Base-by-base conservation (phyloP, 192 early-diverging fungal species). In the Coemansia sp. region DNA sequence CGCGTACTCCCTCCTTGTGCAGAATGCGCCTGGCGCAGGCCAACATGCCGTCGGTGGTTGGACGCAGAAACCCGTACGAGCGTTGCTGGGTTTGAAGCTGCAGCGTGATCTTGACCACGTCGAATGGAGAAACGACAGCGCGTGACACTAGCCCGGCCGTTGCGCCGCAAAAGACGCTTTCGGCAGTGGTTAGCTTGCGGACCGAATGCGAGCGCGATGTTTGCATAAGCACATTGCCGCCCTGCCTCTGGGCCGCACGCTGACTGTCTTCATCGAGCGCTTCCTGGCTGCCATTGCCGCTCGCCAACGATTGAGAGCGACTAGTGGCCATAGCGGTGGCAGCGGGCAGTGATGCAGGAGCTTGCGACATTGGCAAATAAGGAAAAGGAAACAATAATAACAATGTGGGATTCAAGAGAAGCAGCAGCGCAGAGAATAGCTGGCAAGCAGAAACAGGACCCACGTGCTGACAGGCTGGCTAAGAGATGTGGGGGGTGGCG, bases 41-140 rank as follows among this genome's bases (percentile, higher is more conserved):
- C 1, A 85, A 7, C 35, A 94, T 79, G 0, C 85, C 81, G 35
- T 56, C 73, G 57, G 88, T 87, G 59, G 86, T 87, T 15, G 26
- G 49, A 0, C 36, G 53, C n/a, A 50, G 52, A 18, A 58, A 22
- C 10, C 30, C 23, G 42, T 22, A 35, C 19, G 58, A 27, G 14
- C 29, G 42, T 17, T 26, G 23, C 22, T 41, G 55, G 0, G 65
- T 57, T 36, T 78, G 66, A 1, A 76, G 77, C 51, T 70, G 88
- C 22, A 89, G 80, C 21, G 90, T 82, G 43, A 94, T 94, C 70
- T 98, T 98, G 54, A 95, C 83, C 5, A 98, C 93, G 50, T 98
- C 95, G 3, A 98, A 75, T 7, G 95, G 95, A 10, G 95, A 85
- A 27, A 95, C 88, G 1, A 92, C 78, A 37, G 91, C 85, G 13